Base-by-base conservation (phyloP, 441 rosid species). In the Gossypium davidsonii region DNA sequence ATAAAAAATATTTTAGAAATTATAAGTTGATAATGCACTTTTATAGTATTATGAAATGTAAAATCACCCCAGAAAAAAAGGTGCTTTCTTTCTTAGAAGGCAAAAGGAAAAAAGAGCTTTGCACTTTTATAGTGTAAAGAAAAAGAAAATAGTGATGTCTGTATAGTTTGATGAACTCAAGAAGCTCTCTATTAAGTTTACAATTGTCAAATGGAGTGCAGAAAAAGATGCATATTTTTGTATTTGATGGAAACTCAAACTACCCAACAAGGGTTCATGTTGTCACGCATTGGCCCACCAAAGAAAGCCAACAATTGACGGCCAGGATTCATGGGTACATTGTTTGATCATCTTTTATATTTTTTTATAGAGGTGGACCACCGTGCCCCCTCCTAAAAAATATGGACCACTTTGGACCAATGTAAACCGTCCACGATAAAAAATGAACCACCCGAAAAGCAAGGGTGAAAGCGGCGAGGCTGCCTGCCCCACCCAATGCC, bases 231-330 rank as follows among this genome's bases (percentile, higher is more conserved):
- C 39, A 34, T 34, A 34, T 2, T 37, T 37, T 37, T 34, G 49
- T 62, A 1, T 62, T 17, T 18, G 14, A 37, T 37, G 23, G 42
- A 15, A 61, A 48, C 14, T 48, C 28, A 1, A 1, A 62, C n/a
- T 17, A 31, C 46, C 46, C 66, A 15, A 31, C 23, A 6, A 17
- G n/a, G 26, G 49, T 17, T 62, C 23, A 34, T 17, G 20, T 4
- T 17, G 67, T 37, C 25, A 62, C 6, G 67, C 10, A 20, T 12
- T 18, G 69, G 69, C 69, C 69, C 69, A 44, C 53, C 34, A 65
- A 4, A 10, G 39, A 34, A 42, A 42, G 8, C 53, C 69, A 21
- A 12, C 53, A 42, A 37, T 52, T 6, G 57, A 52, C 21, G 56
- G 56, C 56, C 56, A 52, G 10, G 67, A 62, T 37, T 62, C 21